phyloP scores from a whole-genome alignment of 2,329 filamentous ascomycete species.

The Juglanconis sp. region DNA sequence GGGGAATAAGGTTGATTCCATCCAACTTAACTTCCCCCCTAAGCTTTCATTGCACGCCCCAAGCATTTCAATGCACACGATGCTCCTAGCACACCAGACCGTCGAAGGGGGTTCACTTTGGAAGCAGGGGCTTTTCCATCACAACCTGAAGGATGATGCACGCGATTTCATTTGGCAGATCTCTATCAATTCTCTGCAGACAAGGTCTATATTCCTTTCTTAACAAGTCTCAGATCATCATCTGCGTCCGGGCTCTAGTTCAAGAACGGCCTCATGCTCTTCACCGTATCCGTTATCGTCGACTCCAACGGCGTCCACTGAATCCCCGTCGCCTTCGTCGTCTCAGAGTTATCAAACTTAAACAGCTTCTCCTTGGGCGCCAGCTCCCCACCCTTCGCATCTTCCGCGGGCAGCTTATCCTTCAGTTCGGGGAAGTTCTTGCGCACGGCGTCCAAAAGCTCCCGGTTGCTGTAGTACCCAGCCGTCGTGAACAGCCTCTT shows the following conservation, averaged over 20 bases:
- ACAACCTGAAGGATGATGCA: no score
- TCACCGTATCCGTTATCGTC: constrained; percentile 60
- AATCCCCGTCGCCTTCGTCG: constrained; percentile 58
- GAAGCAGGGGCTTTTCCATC: no score
- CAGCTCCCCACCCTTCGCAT: constrained; percentile 41
- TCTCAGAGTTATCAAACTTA: constrained; percentile 55
- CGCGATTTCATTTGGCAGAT: no score
- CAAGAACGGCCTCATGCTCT: constrained; percentile 54
- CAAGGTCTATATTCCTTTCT: no score
- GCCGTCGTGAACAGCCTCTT: constrained; percentile 49
- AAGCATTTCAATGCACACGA: no score
- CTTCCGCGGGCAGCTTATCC: constrained; percentile 43
- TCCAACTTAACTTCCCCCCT: no score
- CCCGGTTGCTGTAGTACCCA: constrained; percentile 44
- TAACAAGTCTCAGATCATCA: no score
- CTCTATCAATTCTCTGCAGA: no score
- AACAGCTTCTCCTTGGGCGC: constrained; percentile 41
- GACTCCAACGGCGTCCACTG: constrained; percentile 61
- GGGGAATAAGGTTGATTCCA: no score
- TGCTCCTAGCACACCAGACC: no score
- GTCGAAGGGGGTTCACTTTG: no score
- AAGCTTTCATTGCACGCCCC: no score
- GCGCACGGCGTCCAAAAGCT: constrained; percentile 42
- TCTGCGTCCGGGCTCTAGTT: neutral
- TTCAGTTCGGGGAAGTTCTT: constrained; percentile 48